These are phyloP conservation scores for Entophlyctis helioformis DNA, from an alignment of 192 early-diverging fungal species.

Conservation along the genomic window DNA sequence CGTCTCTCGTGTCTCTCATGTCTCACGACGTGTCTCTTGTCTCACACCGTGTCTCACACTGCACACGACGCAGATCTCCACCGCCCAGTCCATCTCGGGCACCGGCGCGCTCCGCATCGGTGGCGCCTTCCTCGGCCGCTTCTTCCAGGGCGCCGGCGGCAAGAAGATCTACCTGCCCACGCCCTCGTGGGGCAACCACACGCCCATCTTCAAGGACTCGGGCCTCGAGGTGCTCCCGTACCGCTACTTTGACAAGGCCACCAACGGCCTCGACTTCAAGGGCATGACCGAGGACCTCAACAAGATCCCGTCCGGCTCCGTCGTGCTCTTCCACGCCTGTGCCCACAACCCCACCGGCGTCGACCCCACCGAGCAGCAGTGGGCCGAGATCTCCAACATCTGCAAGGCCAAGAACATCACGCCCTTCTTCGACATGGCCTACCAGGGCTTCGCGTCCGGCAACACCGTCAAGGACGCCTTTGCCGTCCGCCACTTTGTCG, in stretches of 20 bases:
- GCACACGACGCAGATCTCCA: slow-evolving; percentile 58
- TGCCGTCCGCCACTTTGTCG: slow-evolving; percentile 89
- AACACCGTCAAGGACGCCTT: slow-evolving; percentile 78
- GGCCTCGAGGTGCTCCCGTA: slow-evolving; percentile 80
- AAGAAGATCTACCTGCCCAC: slow-evolving; percentile 87
- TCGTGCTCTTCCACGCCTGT: slow-evolving; percentile 93
- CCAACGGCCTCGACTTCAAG: slow-evolving; percentile 83
- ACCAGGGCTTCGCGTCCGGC: slow-evolving; percentile 99
- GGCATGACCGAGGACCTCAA: slow-evolving; percentile 87
- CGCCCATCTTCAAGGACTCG: slow-evolving; percentile 79
- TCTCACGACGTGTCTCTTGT: too few relatives aligned
- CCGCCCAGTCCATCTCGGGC: slow-evolving; percentile 93
- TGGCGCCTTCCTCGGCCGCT: slow-evolving; percentile 71
- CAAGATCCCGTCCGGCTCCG: slow-evolving; percentile 73
- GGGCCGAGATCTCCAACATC: slow-evolving; percentile 73
- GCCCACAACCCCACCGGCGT: slow-evolving; percentile 99
- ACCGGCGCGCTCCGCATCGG: slow-evolving; percentile 94
- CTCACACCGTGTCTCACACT: too few relatives aligned
- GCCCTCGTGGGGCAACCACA: slow-evolving; percentile 96
- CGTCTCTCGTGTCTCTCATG: slow-evolving; percentile 3
- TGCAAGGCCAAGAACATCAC: slow-evolving; percentile 69
- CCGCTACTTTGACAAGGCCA: slow-evolving; percentile 88
- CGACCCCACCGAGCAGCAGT: slow-evolving; percentile 87
- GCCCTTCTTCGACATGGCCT: slow-evolving; percentile 98
- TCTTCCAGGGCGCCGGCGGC: slow-evolving; percentile 55